Evolutionary conservation across 75 land plant genomes (phyloP).

Genomic region (Pinus tabuliformis): DNA sequence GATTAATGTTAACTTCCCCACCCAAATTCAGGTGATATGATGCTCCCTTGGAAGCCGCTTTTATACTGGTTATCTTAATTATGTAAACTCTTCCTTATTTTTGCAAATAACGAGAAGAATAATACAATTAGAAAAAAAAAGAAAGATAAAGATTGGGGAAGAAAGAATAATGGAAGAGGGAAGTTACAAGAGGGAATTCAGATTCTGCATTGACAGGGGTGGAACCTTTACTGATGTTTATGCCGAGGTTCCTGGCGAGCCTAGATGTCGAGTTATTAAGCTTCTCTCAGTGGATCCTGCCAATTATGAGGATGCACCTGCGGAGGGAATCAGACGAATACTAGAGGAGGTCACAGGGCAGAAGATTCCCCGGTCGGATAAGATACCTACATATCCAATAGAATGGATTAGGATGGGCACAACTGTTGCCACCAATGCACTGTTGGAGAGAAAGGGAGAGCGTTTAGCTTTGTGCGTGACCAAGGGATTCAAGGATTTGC

Average conservation of each 20-base stretch:
- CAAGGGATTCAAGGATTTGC: slow-evolving; percentile 76
- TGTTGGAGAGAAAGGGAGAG: slow-evolving; percentile 92
- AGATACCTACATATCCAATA: slow-evolving; percentile 84
- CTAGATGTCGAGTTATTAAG: slow-evolving; percentile 65
- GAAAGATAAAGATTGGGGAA: too few relatives aligned
- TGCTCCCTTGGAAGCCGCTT: too few relatives aligned
- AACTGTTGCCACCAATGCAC: slow-evolving; percentile 98
- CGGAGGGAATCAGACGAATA: slow-evolving; percentile 92
- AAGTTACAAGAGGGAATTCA: slow-evolving; percentile 44
- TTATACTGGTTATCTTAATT: too few relatives aligned
- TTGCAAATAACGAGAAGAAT: too few relatives aligned
- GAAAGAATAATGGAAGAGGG: too few relatives aligned
- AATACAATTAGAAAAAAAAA: too few relatives aligned
- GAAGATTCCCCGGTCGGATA: slow-evolving; percentile 63
- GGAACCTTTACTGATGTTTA: slow-evolving; percentile 99
- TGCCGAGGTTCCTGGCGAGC: slow-evolving; percentile 91
- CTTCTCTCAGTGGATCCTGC: slow-evolving; percentile 93
- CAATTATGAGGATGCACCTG: slow-evolving; percentile 96
- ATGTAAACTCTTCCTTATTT: too few relatives aligned
- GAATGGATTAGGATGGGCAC: slow-evolving; percentile 99
- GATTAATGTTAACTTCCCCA: too few relatives aligned
- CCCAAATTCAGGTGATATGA: too few relatives aligned
- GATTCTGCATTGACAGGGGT: slow-evolving; percentile 99
- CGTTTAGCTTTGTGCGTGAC: slow-evolving; percentile 91
- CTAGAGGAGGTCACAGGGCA: slow-evolving; percentile 84